These are phyloP conservation scores for Coemansia sp. DNA, from an alignment of 192 early-diverging fungal genomes.

Conservation along the genomic window DNA sequence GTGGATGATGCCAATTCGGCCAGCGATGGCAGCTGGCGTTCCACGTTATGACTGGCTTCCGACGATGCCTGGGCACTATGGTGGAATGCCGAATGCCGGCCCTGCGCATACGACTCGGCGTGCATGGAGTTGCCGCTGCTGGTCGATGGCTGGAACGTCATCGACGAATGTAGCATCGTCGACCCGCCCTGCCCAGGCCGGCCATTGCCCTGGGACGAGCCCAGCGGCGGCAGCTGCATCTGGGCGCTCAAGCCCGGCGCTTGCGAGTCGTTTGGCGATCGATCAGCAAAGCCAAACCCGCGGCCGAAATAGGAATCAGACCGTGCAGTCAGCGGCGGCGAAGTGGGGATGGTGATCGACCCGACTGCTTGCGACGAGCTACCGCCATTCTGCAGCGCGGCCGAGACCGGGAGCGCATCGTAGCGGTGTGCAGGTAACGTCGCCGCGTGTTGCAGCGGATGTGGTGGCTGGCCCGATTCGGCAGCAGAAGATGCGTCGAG, in stretches of 20 bases:
- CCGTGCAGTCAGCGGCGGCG: constrained; percentile 27
- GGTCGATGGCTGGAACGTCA: constrained; percentile 17
- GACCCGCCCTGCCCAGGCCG: not conserved
- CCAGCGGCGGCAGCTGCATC: constrained; percentile 25
- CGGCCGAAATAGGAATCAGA: constrained; percentile 31
- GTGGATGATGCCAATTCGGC: constrained; percentile 44
- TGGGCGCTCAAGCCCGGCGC: constrained; percentile 2
- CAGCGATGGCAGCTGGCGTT: constrained; percentile 45
- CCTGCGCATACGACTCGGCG: not conserved
- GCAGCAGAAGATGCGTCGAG: not conserved
- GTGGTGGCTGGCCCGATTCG: constrained; percentile 1
- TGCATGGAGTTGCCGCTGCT: constrained; percentile 2
- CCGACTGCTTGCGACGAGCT: constrained; percentile 14
- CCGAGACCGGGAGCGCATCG: not conserved
- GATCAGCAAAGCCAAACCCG: constrained; percentile 3
- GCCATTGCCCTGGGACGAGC: constrained; percentile 9
- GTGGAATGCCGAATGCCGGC: not conserved
- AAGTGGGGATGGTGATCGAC: constrained; percentile 50
- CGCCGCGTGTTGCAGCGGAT: constrained; percentile 32
- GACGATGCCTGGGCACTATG: constrained; percentile 2
- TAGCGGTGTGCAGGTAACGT: constrained; percentile 17
- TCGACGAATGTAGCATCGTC: constrained; percentile 13
- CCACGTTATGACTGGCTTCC: constrained; percentile 7
- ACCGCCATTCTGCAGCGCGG: not conserved
- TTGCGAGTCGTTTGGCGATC: not conserved